phyloP scores from a whole-genome alignment of 345 rosid species.

The Tarenaya hassleriana region DNA sequence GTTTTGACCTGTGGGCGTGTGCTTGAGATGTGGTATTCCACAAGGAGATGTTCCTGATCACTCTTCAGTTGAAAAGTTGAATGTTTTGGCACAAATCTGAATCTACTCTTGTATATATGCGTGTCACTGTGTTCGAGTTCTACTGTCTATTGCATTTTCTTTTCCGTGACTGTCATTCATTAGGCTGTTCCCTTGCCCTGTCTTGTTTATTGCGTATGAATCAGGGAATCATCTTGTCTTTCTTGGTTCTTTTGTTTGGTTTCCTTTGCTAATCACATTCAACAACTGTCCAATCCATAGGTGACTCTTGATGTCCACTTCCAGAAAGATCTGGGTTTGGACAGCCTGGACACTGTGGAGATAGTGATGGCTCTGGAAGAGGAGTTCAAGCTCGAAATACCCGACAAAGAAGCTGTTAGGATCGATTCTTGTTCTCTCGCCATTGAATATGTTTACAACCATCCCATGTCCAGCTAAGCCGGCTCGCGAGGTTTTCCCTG shows the following conservation, averaged over 20 bases:
- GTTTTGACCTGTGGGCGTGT: too few species aligned
- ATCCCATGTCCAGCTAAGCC: slow-evolving; percentile 64
- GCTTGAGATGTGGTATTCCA: too few species aligned
- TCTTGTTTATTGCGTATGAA: too few species aligned
- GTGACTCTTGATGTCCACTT: slow-evolving; percentile 78
- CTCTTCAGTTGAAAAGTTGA: too few species aligned
- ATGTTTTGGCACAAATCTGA: too few species aligned
- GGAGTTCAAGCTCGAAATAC: slow-evolving; percentile 93
- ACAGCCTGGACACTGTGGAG: slow-evolving; percentile 92
- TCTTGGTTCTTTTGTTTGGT: neutral
- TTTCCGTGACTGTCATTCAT: too few species aligned
- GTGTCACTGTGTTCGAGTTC: too few species aligned
- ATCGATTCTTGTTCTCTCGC: slow-evolving; percentile 80
- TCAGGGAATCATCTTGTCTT: too few species aligned
- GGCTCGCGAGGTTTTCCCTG: slow-evolving; percentile 3
- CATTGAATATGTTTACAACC: slow-evolving; percentile 75
- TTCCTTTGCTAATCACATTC: neutral
- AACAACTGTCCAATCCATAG: slow-evolving; percentile 20
- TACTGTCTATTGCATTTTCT: too few species aligned
- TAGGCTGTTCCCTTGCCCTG: too few species aligned
- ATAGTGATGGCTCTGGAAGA: slow-evolving; percentile 94
- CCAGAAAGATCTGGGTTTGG: slow-evolving; percentile 83
- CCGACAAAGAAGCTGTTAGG: slow-evolving; percentile 91
- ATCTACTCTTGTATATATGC: too few species aligned
- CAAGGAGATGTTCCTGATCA: too few species aligned